A percentile compares a stretch with the other conserved stretches of the same genome.
Evolutionary conservation across 2,329 filamentous ascomycete species (phyloP).

Genomic region (Aspergillus thermomutatus): DNA sequence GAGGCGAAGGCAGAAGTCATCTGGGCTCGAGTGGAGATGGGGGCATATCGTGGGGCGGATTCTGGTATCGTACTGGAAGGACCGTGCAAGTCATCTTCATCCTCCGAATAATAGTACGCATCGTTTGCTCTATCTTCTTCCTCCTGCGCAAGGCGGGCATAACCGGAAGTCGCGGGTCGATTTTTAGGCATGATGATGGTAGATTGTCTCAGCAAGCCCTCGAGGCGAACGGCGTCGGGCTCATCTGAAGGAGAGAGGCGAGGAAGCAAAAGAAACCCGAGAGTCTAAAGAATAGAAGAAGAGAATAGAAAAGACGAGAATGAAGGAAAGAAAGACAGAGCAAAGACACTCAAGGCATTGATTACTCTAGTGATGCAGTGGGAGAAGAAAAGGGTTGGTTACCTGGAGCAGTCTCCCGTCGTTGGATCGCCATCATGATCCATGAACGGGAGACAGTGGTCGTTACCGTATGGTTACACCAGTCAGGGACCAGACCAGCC

Average conservation of each 20-base stretch:
- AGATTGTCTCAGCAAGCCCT: slow-evolving; percentile 4
- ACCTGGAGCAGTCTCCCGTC: background rate
- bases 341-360: slow-evolving; percentile 14
- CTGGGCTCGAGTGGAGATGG: slow-evolving; percentile 53
- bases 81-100: slow-evolving; percentile 60
- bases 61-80: slow-evolving; percentile 54
- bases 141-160: slow-evolving; percentile 79
- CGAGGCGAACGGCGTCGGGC: slow-evolving; percentile 7
- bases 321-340: slow-evolving; percentile 1
- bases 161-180: slow-evolving; percentile 73
- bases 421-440: background rate
- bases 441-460: background rate
- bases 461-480: background rate
- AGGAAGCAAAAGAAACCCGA: background rate
- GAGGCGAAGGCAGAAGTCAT: slow-evolving; percentile 38
- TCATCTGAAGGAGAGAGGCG: background rate
- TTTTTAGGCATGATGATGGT: slow-evolving; percentile 60
- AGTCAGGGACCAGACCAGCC: background rate
- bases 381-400: background rate
- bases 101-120: slow-evolving; percentile 65
- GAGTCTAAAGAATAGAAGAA: background rate
- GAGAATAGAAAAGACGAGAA: background rate
- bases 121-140: slow-evolving; percentile 54
- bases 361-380: background rate
- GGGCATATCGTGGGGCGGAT: slow-evolving; percentile 59